Base-by-base conservation (phyloP, 2,329 filamentous ascomycete genomes). In the Bimuria novae-zelandiae region DNA sequence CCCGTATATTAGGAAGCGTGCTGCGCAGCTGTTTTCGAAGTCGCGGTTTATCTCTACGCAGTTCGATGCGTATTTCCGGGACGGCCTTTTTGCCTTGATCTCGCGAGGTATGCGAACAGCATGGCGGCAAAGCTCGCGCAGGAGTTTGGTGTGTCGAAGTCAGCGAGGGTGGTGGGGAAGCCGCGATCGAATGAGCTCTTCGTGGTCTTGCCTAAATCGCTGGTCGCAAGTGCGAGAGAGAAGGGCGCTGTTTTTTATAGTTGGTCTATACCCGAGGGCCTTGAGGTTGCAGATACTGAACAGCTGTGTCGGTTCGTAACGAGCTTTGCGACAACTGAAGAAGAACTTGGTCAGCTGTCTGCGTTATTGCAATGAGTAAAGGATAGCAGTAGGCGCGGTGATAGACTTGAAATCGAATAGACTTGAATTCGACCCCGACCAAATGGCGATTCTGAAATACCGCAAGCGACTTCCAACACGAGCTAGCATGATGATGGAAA, bases 21-120 rank as follows among this genome's bases (percentile, higher is more conserved):
- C 41, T 21, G 41, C 41, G n/a, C 41, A 44, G 19, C 41, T 44
- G 10, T 44, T 44, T 32, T 44, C 41, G 10, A 44, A 44, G 17
- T 44, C 41, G 10, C 8, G 41, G 12, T 44, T 44, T 11, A 32
- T 44, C 25, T 44, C 41, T 10, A 25, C 41, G 41, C 41, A 44
- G 41, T 44, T 44, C 17, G 41, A 44, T 4, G 41, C 41, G 41
- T 44, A 44, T 17, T 44, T 44, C 17, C 25, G 25, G 14, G 41
- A 44, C 19, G 41, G n/a, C 3, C 41, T 44, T n/a, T n/a, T 19
- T 44, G 41, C 25, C 10, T 44, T 3, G 41, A 44, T 2, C 41
- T 44, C 4, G 41, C 41, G 3, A 1, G 23, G 10, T 12, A 29
- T 32, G 41, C 41, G 25, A 44, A 44, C n/a, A 3, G 14, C 11